Conservation (phyloP, 2,329 filamentous ascomycete species). For the Venturia aucupariae region DNA sequence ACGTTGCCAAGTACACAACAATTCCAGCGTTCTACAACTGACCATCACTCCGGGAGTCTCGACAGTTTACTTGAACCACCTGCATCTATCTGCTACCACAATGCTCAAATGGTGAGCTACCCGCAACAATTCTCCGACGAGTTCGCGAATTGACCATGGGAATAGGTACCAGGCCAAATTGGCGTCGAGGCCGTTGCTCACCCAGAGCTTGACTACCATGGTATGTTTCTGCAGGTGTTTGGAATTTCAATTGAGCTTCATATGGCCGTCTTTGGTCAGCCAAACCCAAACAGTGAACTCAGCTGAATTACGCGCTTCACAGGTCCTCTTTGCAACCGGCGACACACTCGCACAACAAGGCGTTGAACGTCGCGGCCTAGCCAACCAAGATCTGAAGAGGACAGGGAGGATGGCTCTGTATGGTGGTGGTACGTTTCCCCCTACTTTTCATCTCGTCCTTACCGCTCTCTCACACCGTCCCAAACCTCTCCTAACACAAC, state of each 20-base stretch:
- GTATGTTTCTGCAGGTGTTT: slow-evolving; percentile 28
- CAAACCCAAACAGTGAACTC: neutral
- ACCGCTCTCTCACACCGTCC: neutral
- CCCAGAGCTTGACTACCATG: slow-evolving; percentile 81
- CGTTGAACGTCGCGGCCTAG: slow-evolving; percentile 69
- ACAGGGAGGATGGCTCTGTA: slow-evolving; percentile 74
- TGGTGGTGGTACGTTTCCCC: slow-evolving; percentile 54
- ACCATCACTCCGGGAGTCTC: neutral
- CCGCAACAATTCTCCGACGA: neutral
- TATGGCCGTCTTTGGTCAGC: neutral
- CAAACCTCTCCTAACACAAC: slow-evolving; percentile 3
- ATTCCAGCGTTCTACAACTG: too few relatives aligned
- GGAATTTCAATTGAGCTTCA: slow-evolving; percentile 5
- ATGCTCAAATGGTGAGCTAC: neutral
- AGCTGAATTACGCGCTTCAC: neutral
- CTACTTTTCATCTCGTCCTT: slow-evolving; percentile 12
- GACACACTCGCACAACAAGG: slow-evolving; percentile 86
- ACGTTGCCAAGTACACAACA: neutral
- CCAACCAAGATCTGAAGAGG: slow-evolving; percentile 61
- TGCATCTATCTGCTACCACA: too few relatives aligned
- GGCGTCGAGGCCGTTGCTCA: slow-evolving; percentile 62
- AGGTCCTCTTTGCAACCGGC: slow-evolving; percentile 78
- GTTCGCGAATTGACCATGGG: neutral
- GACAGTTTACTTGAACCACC: neutral
- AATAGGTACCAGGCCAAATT: slow-evolving; percentile 14